A percentile compares a stretch with the other conserved stretches of the same genome.
phyloP scores from a whole-genome alignment of 768 basidiomycete genomes.

The Termitomyces sp. region DNA sequence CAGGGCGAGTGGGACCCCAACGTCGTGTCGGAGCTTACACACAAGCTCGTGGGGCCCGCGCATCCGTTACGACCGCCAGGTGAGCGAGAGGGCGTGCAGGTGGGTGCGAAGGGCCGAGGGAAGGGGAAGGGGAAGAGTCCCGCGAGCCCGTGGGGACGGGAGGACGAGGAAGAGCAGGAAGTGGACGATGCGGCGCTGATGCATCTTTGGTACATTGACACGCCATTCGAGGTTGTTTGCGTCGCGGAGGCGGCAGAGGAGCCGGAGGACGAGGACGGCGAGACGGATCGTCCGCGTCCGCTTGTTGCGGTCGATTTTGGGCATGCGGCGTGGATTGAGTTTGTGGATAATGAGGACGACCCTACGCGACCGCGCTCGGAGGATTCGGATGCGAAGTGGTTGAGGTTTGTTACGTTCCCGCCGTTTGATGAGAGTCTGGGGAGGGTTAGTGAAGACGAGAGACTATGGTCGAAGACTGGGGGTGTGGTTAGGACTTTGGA shows the following conservation, averaged over 20 bases:
- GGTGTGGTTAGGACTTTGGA: conserved; percentile 59
- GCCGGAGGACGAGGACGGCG: conserved; percentile 33
- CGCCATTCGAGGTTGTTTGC: conserved; percentile 71
- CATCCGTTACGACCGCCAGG: conserved; percentile 4
- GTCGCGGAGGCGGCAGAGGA: conserved; percentile 43
- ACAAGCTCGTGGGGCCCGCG: conserved; percentile 12
- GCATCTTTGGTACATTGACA: conserved; percentile 68
- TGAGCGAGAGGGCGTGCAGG: neutral
- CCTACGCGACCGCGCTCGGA: conserved; percentile 12
- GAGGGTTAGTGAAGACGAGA: conserved; percentile 19
- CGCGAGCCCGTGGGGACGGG: conserved; percentile 17
- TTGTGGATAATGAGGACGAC: conserved; percentile 35
- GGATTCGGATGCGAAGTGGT: conserved; percentile 44
- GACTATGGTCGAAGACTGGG: conserved; percentile 29
- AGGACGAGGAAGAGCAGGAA: conserved; percentile 16
- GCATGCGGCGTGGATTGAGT: conserved; percentile 83
- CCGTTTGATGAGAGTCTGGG: conserved; percentile 40
- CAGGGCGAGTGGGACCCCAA: conserved; percentile 28
- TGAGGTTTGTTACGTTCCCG: conserved; percentile 74
- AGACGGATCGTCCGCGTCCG: conserved; percentile 54
- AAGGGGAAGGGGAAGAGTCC: neutral
- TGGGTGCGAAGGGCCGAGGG: neutral
- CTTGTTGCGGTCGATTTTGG: conserved; percentile 86
- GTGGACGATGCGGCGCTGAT: conserved; percentile 54
- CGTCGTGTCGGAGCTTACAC: conserved; percentile 7